Evolutionary conservation across 2,329 filamentous ascomycete species (phyloP).

Genomic region (Diaporthe velutina): DNA sequence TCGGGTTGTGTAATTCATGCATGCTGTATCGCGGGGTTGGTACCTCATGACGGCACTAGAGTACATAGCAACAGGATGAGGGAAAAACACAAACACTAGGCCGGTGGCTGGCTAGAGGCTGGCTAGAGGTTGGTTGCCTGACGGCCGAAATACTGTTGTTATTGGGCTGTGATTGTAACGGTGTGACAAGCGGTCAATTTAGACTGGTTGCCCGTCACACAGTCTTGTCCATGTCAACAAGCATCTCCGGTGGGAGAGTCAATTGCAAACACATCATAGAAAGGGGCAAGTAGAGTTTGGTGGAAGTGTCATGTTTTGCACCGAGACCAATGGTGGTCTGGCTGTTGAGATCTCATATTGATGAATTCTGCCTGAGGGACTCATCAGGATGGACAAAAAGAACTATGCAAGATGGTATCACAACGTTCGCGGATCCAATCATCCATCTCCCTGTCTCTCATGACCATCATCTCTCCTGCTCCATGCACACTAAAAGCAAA

Average conservation of each 20-base stretch:
- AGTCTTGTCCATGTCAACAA: slow-evolving; percentile 16
- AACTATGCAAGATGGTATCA: slow-evolving; percentile 30
- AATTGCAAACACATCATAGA: background rate
- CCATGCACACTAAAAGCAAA: slow-evolving; percentile 16
- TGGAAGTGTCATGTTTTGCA: background rate
- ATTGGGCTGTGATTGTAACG: slow-evolving; percentile 12
- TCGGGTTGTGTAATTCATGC: slow-evolving; percentile 12
- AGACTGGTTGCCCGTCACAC: slow-evolving; percentile 15
- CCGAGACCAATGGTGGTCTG: slow-evolving; percentile 17
- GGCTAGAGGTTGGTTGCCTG: slow-evolving; percentile 15
- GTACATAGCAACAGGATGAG: no score
- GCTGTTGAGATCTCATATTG: slow-evolving; percentile 21
- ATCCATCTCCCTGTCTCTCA: slow-evolving; percentile 8
- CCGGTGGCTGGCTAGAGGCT: slow-evolving; percentile 11
- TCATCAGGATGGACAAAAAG: slow-evolving; percentile 16
- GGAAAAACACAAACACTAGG: slow-evolving; percentile 1
- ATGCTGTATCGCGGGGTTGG: slow-evolving; percentile 18
- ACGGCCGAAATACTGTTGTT: slow-evolving; percentile 14
- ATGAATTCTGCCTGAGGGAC: slow-evolving; percentile 31
- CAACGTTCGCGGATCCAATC: slow-evolving; percentile 15
- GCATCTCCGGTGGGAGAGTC: background rate
- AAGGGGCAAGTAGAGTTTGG: background rate
- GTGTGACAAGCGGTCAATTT: slow-evolving; percentile 23
- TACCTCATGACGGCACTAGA: background rate
- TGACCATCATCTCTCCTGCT: background rate